Percentiles rank a stretch among this genome's conserved stretches.
These are phyloP conservation scores for Fusarium vanettenii DNA, from an alignment of 2,329 filamentous ascomycete genomes.

Conservation along the genomic window DNA sequence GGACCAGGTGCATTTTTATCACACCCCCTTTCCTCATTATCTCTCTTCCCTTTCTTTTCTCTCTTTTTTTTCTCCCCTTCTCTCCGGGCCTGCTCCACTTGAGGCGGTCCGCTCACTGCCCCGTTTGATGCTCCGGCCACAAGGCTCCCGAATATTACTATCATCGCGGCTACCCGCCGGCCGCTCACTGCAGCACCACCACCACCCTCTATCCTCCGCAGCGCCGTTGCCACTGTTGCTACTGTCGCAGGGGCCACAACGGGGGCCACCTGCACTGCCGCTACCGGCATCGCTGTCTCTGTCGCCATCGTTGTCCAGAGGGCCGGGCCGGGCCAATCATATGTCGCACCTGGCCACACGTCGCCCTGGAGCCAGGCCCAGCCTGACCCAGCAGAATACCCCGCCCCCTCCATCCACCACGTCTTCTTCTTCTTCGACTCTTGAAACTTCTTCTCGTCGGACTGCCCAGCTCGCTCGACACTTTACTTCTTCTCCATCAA, in stretches of 20 bases:
- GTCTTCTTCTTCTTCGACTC: slow-evolving; percentile 36
- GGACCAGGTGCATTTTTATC: slow-evolving; percentile 21
- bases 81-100: slow-evolving; percentile 41
- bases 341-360: slow-evolving; percentile 38
- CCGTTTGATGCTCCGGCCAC: slow-evolving; percentile 37
- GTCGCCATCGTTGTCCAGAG: slow-evolving; percentile 18
- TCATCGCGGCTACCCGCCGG: slow-evolving; percentile 23
- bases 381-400: slow-evolving; percentile 44
- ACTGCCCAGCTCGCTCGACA: slow-evolving; percentile 68
- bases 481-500: slow-evolving; percentile 52
- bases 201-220: slow-evolving; percentile 2
- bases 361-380: slow-evolving; percentile 37
- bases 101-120: slow-evolving; percentile 23
- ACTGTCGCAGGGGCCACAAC: slow-evolving; percentile 4
- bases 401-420: slow-evolving; percentile 53
- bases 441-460: slow-evolving; percentile 61
- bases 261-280: slow-evolving; percentile 6
- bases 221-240: slow-evolving; percentile 13
- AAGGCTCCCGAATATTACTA: slow-evolving; percentile 28
- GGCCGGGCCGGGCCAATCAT: slow-evolving; percentile 42
- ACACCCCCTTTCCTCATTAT: slow-evolving; percentile 14
- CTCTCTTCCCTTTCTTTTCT: slow-evolving; percentile 8
- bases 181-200: slow-evolving; percentile 8
- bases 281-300: not conserved
- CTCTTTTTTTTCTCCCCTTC: slow-evolving; percentile 28